Percentiles rank a stretch among this genome's conserved stretches.
phyloP scores from a whole-genome alignment of 306 rosid genomes.

The Rosa lucieae region DNA sequence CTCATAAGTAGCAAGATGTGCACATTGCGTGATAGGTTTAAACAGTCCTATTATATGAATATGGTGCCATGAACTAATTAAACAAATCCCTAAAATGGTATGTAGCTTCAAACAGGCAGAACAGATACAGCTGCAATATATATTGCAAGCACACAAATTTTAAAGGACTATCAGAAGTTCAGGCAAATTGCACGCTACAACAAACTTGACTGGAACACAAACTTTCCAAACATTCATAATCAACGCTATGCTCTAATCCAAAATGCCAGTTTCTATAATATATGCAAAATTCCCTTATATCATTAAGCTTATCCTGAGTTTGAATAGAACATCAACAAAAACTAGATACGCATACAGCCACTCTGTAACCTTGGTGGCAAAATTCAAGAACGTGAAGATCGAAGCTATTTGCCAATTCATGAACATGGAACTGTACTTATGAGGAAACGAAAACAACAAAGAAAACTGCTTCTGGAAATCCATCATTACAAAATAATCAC shows the following conservation, averaged over 20 bases:
- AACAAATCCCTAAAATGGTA: not conserved
- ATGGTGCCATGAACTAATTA: not conserved
- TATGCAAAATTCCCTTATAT: not conserved
- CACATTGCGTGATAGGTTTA: not conserved
- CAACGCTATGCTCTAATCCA: not conserved
- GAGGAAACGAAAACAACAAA: not conserved
- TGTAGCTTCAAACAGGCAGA: not conserved
- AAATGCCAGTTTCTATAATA: not conserved
- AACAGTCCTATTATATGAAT: not conserved
- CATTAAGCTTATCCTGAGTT: not conserved
- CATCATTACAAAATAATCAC: not conserved
- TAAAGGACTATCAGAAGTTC: not conserved
- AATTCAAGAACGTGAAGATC: not conserved
- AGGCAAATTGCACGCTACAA: not conserved
- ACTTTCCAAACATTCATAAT: not conserved
- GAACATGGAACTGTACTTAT: not conserved
- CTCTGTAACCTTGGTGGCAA: not conserved
- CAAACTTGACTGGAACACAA: not conserved
- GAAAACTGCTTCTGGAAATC: not conserved
- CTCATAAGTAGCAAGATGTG: not conserved
- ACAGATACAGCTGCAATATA: not conserved
- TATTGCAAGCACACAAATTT: not conserved
- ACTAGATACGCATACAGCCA: not conserved
- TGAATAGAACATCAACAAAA: not conserved
- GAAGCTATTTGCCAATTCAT: not conserved